Conservation (phyloP, 805 yeast genomes). For the Candida glaebosa region DNA sequence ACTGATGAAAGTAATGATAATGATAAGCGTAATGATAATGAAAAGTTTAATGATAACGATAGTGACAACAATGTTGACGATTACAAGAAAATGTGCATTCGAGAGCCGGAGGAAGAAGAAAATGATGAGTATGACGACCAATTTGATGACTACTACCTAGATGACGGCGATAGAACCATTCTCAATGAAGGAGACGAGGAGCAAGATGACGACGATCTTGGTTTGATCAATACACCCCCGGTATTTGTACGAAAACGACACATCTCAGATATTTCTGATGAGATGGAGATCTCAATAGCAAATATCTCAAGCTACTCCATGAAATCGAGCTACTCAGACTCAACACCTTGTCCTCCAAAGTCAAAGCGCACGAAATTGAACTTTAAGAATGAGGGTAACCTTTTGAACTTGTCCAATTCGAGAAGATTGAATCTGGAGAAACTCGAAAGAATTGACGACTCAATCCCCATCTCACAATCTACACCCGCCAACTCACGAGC, state of each 20-base stretch:
- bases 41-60: slow-evolving; percentile 12
- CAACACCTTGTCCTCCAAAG: slow-evolving; percentile 43
- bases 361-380: slow-evolving; percentile 34
- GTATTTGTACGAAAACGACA: slow-evolving; percentile 3
- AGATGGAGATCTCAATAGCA: slow-evolving; percentile 1
- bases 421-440: slow-evolving; percentile 30
- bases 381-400: slow-evolving; percentile 20
- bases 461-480: slow-evolving; percentile 41
- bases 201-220: not conserved
- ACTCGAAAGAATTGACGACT: slow-evolving; percentile 17
- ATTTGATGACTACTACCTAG: slow-evolving; percentile 13
- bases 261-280: not conserved
- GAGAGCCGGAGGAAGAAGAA: slow-evolving; percentile 16
- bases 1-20: too few species aligned
- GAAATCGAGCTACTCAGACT: slow-evolving; percentile 34
- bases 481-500: slow-evolving; percentile 41
- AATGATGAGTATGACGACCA: slow-evolving; percentile 16
- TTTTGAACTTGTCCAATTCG: slow-evolving; percentile 26
- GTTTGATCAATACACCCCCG: slow-evolving; percentile 1
- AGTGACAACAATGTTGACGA: slow-evolving; percentile 1
- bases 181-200: not conserved
- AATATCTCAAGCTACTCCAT: slow-evolving; percentile 6
- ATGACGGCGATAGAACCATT: not conserved
- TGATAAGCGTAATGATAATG: slow-evolving; percentile 18
- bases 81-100: too few species aligned